Conservation (phyloP, 139 green algal genomes). For the Chlamydomonas sp. region DNA sequence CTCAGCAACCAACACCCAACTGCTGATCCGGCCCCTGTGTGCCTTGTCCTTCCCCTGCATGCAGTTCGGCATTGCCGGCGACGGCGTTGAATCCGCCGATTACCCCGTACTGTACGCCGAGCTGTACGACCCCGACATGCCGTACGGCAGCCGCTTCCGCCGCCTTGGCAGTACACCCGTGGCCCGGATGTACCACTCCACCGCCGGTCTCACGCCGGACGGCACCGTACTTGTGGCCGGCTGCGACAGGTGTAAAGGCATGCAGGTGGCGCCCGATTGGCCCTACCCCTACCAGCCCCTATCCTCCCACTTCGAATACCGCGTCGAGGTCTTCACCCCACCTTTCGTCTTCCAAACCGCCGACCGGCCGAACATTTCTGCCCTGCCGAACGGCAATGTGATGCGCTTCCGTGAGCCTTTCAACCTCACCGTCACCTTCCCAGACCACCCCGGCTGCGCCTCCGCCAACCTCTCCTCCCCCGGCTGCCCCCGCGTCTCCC, state of each 20-base stretch:
- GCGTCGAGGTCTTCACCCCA: constrained; percentile 48
- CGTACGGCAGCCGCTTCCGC: constrained; percentile 1
- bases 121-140: constrained; percentile 32
- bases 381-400: background rate
- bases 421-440: background rate
- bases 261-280: background rate
- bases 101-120: constrained; percentile 41
- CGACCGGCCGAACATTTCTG: constrained; percentile 26
- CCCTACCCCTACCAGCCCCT: background rate
- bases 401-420: constrained; percentile 13
- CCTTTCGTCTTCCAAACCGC: constrained; percentile 30
- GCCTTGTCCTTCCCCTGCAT: background rate
- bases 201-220: constrained; percentile 38
- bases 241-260: constrained; percentile 41
- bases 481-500: background rate
- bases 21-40: background rate
- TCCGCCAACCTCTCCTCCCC: background rate
- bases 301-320: constrained; percentile 38
- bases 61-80: constrained; percentile 39
- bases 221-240: constrained; percentile 40
- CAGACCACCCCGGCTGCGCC: no score
- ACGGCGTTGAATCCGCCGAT: constrained; percentile 27
- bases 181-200: constrained; percentile 36
- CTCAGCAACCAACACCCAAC: no score
- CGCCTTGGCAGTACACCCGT: background rate